Conservation (phyloP, 169 alveolate genomes). For the Babesia microti region DNA sequence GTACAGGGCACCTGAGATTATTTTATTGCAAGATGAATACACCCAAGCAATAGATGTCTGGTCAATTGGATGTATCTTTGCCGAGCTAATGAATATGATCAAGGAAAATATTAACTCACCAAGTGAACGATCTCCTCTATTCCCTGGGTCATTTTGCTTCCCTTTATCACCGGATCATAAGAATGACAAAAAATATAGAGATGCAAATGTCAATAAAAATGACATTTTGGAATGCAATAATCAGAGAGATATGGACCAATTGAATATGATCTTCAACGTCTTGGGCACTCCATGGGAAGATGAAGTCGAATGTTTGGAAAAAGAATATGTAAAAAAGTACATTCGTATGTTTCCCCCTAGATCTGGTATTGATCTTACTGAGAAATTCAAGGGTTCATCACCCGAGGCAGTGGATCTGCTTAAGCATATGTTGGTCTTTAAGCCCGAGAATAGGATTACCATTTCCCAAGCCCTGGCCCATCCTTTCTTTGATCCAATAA, state of each 20-base stretch:
- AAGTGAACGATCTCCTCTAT: constrained; percentile 88
- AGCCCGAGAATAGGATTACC: constrained; percentile 82
- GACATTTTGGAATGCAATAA: constrained; percentile 48
- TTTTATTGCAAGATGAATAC: constrained; percentile 89
- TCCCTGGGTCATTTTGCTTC: constrained; percentile 93
- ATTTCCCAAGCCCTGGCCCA: constrained; percentile 83
- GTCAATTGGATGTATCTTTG: constrained; percentile 95
- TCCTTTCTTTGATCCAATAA: constrained; percentile 77
- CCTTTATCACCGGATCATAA: constrained; percentile 88
- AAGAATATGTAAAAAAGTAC: constrained; percentile 73
- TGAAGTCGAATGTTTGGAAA: constrained; percentile 74
- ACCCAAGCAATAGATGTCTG: constrained; percentile 97
- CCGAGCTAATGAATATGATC: constrained; percentile 86
- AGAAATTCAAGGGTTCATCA: constrained; percentile 73
- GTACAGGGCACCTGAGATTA: constrained; percentile 99
- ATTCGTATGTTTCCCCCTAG: constrained; percentile 66
- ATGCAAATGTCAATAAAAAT: constrained; percentile 2
- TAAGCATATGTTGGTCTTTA: constrained; percentile 80
- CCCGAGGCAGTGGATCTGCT: constrained; percentile 79
- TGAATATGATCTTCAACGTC: constrained; percentile 87
- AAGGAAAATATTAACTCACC: constrained; percentile 84
- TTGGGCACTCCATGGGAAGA: constrained; percentile 94
- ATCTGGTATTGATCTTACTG: constrained; percentile 56
- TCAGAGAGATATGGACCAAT: constrained; percentile 83
- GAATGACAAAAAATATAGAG: constrained; percentile 59